Evolutionary conservation across 2,329 filamentous ascomycete species (phyloP).

Genomic region (Didymella sp.): DNA sequence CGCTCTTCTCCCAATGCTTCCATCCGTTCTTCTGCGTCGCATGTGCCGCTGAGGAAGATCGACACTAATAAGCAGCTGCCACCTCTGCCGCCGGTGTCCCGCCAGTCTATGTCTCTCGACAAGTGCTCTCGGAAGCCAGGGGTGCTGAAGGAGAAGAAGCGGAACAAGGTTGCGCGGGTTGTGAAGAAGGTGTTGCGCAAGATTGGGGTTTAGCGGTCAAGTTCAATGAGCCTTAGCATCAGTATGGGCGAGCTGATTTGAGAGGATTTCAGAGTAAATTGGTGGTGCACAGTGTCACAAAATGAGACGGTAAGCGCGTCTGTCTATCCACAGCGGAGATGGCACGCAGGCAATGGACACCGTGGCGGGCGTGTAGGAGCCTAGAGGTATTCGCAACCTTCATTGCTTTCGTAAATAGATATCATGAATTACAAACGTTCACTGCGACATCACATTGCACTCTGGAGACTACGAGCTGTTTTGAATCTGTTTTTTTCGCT

Average conservation of each 20-base stretch:
- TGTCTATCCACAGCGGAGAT: not conserved
- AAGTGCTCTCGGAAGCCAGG: not conserved
- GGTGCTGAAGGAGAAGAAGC: not conserved
- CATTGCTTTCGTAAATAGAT: not conserved
- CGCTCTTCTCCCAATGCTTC: not conserved
- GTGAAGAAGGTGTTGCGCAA: slow-evolving; percentile 21
- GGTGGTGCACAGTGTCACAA: not conserved
- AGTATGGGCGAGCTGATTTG: not conserved
- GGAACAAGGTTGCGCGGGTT: slow-evolving; percentile 12
- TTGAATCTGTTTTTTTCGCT: not conserved
- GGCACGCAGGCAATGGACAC: not conserved
- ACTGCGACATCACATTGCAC: not conserved
- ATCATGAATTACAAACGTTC: not conserved
- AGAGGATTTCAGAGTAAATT: not conserved
- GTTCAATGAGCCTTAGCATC: not conserved
- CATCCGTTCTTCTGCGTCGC: not conserved
- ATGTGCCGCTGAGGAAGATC: not conserved
- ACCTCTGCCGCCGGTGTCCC: not conserved
- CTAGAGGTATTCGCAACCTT: not conserved
- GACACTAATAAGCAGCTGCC: not conserved
- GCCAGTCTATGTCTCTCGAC: not conserved
- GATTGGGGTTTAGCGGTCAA: slow-evolving; percentile 4
- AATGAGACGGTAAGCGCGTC: not conserved
- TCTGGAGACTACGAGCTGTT: not conserved
- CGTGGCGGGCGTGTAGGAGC: not conserved